phyloP scores from a whole-genome alignment of 1,284 basidiomycete species.

The Spongispora temasekensis region DNA sequence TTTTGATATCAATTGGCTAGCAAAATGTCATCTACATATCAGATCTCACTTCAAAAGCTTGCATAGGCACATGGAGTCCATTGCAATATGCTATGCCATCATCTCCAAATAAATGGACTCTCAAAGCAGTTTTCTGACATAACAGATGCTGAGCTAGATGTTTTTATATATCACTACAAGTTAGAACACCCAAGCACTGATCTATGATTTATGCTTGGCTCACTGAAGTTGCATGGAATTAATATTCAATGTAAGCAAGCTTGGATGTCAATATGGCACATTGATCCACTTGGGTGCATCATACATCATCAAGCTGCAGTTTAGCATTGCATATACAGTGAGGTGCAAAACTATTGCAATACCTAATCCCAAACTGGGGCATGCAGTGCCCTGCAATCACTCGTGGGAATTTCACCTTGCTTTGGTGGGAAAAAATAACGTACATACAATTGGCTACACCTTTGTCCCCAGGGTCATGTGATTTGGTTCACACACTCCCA shows the following conservation, averaged over 20 bases:
- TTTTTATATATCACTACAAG: slow-evolving; percentile 3
- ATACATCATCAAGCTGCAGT: slow-evolving; percentile 26
- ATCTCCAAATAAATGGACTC: not conserved
- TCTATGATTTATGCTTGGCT: not conserved
- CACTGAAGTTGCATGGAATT: not conserved
- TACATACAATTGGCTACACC: too few relatives aligned
- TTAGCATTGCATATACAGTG: not conserved
- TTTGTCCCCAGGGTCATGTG: too few relatives aligned
- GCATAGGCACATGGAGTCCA: slow-evolving; percentile 5
- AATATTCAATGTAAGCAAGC: not conserved
- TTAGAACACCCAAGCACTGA: not conserved
- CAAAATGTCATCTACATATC: not conserved
- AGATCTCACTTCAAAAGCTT: not conserved
- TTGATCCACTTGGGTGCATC: slow-evolving; percentile 19
- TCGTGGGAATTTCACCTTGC: too few relatives aligned
- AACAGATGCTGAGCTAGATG: slow-evolving; percentile 1
- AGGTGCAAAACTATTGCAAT: too few relatives aligned
- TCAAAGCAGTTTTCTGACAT: not conserved
- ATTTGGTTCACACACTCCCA: too few relatives aligned
- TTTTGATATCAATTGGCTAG: not conserved
- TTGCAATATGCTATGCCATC: slow-evolving; percentile 1
- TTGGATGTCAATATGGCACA: not conserved
- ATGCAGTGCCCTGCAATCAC: too few relatives aligned
- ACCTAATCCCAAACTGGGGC: too few relatives aligned
- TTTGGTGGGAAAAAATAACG: too few relatives aligned